Evolutionary conservation across 78 protist species (phyloP).

Genomic region (Isochrysis galbana): DNA sequence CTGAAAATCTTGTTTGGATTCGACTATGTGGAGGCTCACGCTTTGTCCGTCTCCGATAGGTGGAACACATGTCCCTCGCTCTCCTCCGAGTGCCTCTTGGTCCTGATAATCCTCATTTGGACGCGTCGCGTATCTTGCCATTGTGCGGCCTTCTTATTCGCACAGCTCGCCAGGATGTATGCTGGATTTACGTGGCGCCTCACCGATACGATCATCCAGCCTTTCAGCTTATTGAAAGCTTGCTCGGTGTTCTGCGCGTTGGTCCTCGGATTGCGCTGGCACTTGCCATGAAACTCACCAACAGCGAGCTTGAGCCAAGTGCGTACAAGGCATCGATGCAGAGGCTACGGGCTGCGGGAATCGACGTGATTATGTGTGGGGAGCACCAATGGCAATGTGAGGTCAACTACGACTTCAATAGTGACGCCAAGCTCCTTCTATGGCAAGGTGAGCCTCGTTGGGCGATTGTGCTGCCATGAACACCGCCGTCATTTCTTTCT

Average conservation of each 20-base stretch:
- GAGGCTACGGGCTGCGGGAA: background rate
- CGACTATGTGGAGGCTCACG: too few species aligned
- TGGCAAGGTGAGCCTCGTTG: too few species aligned
- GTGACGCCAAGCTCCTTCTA: background rate
- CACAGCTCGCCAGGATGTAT: too few species aligned
- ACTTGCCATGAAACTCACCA: background rate
- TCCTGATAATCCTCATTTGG: background rate
- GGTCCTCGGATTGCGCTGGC: constrained; percentile 34
- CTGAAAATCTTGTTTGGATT: too few species aligned
- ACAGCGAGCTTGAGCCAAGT: background rate
- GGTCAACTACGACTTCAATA: background rate
- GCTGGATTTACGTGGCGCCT: constrained; percentile 48
- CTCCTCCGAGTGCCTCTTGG: constrained; percentile 1
- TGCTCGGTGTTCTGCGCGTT: background rate
- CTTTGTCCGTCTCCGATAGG: too few species aligned
- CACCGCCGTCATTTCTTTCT: too few species aligned
- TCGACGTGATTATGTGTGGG: background rate
- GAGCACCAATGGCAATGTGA: constrained; percentile 28
- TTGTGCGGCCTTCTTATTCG: constrained; percentile 22
- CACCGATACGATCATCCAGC: constrained; percentile 2
- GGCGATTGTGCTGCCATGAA: too few species aligned
- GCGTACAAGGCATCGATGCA: background rate
- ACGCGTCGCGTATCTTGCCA: background rate
- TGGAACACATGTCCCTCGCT: constrained; percentile 32
- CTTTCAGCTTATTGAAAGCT: background rate